phyloP scores from a whole-genome alignment of 2,329 filamentous ascomycete species.

The Paecilomyces dactylethromorphus region DNA sequence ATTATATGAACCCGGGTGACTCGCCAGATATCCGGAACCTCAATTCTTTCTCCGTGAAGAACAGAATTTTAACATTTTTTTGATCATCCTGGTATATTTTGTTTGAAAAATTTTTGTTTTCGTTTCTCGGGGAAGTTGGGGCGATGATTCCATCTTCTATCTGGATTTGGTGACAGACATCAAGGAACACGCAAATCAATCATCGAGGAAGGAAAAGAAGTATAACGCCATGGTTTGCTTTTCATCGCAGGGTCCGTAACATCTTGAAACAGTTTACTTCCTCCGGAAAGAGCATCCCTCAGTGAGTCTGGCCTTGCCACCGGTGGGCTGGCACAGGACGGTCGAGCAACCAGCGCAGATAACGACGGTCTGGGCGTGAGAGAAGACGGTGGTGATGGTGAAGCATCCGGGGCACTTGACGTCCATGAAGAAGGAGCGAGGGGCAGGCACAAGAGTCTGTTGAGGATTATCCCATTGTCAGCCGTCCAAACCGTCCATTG shows the following conservation, averaged over 20 bases:
- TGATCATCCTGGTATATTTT: conserved; percentile 51
- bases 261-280: conserved; percentile 62
- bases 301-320: conserved; percentile 97
- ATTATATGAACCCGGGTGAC: conserved; percentile 41
- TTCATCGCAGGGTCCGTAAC: conserved; percentile 7
- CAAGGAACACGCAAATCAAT: neutral
- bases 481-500: neutral
- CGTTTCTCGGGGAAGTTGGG: neutral
- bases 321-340: conserved; percentile 98
- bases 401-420: conserved; percentile 99
- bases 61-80: conserved; percentile 53
- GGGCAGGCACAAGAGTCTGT: conserved; percentile 86
- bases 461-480: conserved; percentile 1
- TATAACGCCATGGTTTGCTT: conserved; percentile 1
- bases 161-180: neutral
- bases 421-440: conserved; percentile 99
- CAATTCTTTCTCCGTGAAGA: conserved; percentile 45
- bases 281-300: conserved; percentile 99
- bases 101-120: conserved; percentile 1
- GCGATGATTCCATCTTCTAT: neutral
- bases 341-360: conserved; percentile 99
- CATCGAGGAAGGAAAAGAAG: conserved; percentile 2
- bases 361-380: conserved; percentile 99
- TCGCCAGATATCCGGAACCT: conserved; percentile 85
- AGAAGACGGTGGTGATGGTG: conserved; percentile 99